A percentile compares a stretch with the other conserved stretches of the same genome.
Evolutionary conservation across 176 grass and related monocot species (phyloP).

Genomic region (Alopecurus myosuroides): DNA sequence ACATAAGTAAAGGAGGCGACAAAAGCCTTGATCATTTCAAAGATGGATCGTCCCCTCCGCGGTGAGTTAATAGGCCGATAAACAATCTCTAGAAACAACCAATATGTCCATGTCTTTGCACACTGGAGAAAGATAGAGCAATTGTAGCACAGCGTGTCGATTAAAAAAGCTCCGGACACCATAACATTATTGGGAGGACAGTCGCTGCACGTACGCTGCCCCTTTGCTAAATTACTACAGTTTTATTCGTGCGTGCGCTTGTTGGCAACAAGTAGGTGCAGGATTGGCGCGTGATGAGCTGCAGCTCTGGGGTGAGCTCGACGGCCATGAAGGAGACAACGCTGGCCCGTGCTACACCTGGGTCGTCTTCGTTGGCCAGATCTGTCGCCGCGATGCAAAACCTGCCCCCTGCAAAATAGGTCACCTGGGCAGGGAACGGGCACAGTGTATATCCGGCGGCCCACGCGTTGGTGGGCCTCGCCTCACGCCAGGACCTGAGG

Average conservation of each 20-base stretch:
- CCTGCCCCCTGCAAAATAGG: not conserved
- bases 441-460: not conserved
- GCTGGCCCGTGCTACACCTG: too few species aligned
- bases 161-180: too few species aligned
- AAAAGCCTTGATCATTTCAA: too few species aligned
- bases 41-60: too few species aligned
- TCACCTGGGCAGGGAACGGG: not conserved
- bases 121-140: too few species aligned
- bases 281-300: not conserved
- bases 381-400: not conserved
- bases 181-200: too few species aligned
- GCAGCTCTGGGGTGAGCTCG: not conserved
- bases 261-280: not conserved
- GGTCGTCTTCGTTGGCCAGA: not conserved
- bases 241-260: not conserved
- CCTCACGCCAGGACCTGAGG: not conserved
- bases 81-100: too few species aligned
- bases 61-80: too few species aligned
- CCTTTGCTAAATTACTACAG: not conserved
- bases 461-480: not conserved
- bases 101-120: too few species aligned
- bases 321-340: not conserved
- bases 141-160: too few species aligned
- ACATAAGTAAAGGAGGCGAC: too few species aligned
- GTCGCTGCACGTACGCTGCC: too few species aligned